A percentile compares a stretch with the other conserved stretches of the same genome.
Evolutionary conservation across 352 stramenopile genomes (phyloP).

Genomic region (Globisporangium echinulatum): DNA sequence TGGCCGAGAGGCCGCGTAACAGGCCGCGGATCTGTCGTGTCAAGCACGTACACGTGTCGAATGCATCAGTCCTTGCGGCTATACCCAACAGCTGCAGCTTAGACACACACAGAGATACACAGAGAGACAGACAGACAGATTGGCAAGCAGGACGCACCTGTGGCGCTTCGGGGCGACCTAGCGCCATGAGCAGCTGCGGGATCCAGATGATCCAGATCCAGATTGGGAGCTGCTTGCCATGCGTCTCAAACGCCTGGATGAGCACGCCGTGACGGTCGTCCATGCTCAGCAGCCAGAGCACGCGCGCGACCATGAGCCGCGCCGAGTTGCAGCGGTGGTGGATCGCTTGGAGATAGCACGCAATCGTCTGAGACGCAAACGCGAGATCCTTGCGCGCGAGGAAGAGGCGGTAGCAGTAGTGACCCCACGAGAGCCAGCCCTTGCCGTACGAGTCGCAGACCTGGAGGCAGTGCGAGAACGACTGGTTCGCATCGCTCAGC

Average conservation of each 20-base stretch:
- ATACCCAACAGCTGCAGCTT: no score
- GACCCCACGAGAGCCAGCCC: constrained; percentile 93
- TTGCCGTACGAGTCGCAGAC: constrained; percentile 91
- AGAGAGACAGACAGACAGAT: no score
- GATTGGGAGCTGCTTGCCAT: constrained; percentile 92
- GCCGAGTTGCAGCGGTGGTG: constrained; percentile 87
- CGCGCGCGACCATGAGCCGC: constrained; percentile 85
- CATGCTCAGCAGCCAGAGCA: constrained; percentile 88
- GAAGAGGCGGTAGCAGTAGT: constrained; percentile 88
- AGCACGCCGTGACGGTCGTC: constrained; percentile 75
- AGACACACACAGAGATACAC: no score
- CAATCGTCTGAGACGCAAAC: constrained; percentile 87
- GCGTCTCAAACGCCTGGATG: constrained; percentile 89
- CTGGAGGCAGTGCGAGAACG: constrained; percentile 89
- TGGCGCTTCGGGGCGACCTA: constrained; percentile 89
- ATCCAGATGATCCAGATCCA: constrained; percentile 99
- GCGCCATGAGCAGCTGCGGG: constrained; percentile 93
- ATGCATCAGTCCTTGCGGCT: background rate
- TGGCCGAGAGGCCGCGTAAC: constrained; percentile 75
- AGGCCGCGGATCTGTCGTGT: constrained; percentile 66
- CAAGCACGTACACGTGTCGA: background rate
- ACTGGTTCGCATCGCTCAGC: constrained; percentile 79
- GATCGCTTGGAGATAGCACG: constrained; percentile 92
- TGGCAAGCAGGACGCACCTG: constrained; percentile 19
- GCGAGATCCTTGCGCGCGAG: constrained; percentile 63